A percentile compares a stretch with the other conserved stretches of the same genome.
Evolutionary conservation across 805 yeast species (phyloP).

Genomic region (Grigorovia humatica): DNA sequence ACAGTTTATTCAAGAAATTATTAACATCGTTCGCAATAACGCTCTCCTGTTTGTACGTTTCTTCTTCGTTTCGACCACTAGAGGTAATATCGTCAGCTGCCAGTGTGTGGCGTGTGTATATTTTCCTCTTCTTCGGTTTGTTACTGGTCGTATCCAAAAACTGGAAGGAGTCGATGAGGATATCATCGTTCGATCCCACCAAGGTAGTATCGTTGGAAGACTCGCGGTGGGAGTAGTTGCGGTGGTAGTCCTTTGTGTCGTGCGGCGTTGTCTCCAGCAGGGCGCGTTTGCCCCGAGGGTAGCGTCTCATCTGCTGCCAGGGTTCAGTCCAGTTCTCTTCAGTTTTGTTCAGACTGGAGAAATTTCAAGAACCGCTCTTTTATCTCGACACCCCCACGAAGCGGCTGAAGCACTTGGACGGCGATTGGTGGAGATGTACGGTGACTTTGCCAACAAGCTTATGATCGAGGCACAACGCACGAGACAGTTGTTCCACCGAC

Average conservation of each 20-base stretch:
- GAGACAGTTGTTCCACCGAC: constrained; percentile 38
- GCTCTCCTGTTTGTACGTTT: constrained; percentile 5
- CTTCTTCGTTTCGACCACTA: too few relatives aligned
- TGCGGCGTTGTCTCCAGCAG: too few relatives aligned
- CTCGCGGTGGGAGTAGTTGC: neutral
- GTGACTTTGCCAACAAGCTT: constrained; percentile 78
- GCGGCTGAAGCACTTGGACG: neutral
- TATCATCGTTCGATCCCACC: neutral
- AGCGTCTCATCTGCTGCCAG: too few relatives aligned
- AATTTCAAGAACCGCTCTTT: too few relatives aligned
- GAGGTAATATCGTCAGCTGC: too few relatives aligned
- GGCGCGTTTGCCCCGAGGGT: too few relatives aligned
- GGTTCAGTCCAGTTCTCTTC: too few relatives aligned
- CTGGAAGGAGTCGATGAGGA: constrained; percentile 13
- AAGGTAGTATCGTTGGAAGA: neutral
- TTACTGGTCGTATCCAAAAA: constrained; percentile 12
- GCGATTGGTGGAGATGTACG: constrained; percentile 50
- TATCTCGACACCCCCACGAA: neutral
- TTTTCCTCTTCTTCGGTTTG: constrained; percentile 11
- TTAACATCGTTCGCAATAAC: constrained; percentile 4
- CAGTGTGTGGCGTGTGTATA: neutral
- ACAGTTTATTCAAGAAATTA: neutral
- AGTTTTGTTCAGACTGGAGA: too few relatives aligned
- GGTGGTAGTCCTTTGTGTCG: too few relatives aligned
- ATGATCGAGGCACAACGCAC: constrained; percentile 78